Evolutionary conservation across 2,329 filamentous ascomycete genomes (phyloP).

Genomic region (Fusarium nurragi): DNA sequence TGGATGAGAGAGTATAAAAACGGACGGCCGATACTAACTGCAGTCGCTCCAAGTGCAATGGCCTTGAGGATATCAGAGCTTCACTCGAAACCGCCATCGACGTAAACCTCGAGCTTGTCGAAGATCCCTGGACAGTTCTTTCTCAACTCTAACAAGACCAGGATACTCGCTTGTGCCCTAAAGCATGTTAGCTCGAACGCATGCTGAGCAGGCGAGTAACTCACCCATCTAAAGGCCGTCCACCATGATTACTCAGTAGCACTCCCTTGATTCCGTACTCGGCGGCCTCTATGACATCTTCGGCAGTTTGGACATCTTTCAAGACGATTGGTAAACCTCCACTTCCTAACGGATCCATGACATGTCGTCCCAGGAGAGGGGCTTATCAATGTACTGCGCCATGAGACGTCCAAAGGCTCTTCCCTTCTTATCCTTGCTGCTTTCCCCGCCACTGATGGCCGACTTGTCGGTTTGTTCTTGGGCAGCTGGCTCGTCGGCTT

Average conservation of each 20-base stretch:
- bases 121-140: constrained; percentile 59
- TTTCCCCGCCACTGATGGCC: constrained; percentile 53
- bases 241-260: constrained; percentile 67
- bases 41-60: constrained; percentile 61
- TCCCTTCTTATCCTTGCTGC: constrained; percentile 61
- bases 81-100: constrained; percentile 63
- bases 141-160: constrained; percentile 62
- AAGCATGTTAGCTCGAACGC: rapidly evolving
- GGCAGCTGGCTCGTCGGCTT: constrained; percentile 63
- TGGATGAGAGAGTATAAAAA: constrained; percentile 63
- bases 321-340: constrained; percentile 60
- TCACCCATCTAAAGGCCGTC: constrained; percentile 62
- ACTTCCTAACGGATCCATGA: constrained; percentile 58
- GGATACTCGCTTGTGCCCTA: constrained; percentile 55
- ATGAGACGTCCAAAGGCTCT: constrained; percentile 64
- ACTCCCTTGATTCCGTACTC: constrained; percentile 62
- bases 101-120: constrained; percentile 59
- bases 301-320: constrained; percentile 65
- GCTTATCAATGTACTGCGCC: constrained; percentile 61
- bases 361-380: constrained; percentile 62
- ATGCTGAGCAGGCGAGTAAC: rapidly evolving
- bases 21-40: constrained; percentile 63
- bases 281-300: constrained; percentile 61
- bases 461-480: constrained; percentile 56
- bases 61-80: constrained; percentile 65